These are phyloP conservation scores for Mycena vitilis DNA, from an alignment of 768 basidiomycete species.

Conservation along the genomic window DNA sequence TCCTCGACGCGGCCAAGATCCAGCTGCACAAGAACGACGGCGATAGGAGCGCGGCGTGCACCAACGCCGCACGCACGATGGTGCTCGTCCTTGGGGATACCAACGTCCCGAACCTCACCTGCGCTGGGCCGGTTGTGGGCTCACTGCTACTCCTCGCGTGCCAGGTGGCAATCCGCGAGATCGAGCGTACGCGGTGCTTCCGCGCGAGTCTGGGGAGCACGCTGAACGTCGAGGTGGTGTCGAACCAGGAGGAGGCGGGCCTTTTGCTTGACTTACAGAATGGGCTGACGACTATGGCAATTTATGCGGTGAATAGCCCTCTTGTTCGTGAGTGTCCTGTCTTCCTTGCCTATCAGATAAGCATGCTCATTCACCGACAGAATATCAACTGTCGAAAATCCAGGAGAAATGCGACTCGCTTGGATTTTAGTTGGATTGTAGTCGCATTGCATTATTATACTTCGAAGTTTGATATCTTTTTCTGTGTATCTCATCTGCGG, in stretches of 20 bases:
- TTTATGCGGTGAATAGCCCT: conserved; percentile 30
- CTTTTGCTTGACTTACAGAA: conserved; percentile 32
- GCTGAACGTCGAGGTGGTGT: conserved; percentile 23
- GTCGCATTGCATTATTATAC: too few relatives aligned
- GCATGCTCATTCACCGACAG: conserved; percentile 11
- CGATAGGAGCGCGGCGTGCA: conserved; percentile 10
- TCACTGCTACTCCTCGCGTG: conserved; percentile 35
- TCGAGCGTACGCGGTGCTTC: conserved; percentile 30
- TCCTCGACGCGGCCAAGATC: conserved; percentile 33
- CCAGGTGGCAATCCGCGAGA: conserved; percentile 28
- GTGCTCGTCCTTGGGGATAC: conserved; percentile 30
- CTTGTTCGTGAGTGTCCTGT: conserved; percentile 30
- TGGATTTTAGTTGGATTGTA: conserved; percentile 8
- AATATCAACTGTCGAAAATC: conserved; percentile 31
- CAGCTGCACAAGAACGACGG: conserved; percentile 35
- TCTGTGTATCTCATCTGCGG: too few relatives aligned
- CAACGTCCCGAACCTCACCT: conserved; percentile 23
- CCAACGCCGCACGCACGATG: conserved; percentile 35
- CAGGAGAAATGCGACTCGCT: conserved; percentile 33
- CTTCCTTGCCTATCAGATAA: neutral
- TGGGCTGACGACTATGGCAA: conserved; percentile 34
- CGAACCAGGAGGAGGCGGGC: conserved; percentile 21
- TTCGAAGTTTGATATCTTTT: too few relatives aligned
- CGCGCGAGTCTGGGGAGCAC: conserved; percentile 26
- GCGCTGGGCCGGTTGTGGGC: conserved; percentile 34